Conservation (phyloP, 441 rosid genomes). For the Isatis lusitanica region DNA sequence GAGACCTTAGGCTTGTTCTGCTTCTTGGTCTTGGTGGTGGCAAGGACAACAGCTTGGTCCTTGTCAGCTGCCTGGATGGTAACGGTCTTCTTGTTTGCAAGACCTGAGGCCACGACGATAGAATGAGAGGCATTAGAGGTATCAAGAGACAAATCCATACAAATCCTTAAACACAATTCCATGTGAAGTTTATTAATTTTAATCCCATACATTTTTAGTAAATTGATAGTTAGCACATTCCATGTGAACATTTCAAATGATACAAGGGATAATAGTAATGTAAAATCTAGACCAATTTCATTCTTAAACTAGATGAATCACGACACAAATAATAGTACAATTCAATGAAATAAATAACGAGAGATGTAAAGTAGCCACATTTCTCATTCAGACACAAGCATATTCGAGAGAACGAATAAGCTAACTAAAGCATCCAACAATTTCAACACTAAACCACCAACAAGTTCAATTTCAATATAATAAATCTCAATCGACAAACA, state of each 20-base stretch:
- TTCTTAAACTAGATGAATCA: too few species aligned
- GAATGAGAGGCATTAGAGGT: neutral
- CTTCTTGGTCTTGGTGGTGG: slow-evolving; percentile 73
- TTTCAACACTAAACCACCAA: neutral
- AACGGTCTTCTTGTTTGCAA: slow-evolving; percentile 81
- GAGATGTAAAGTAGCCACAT: too few species aligned
- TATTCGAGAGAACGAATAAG: neutral
- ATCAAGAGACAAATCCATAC: neutral
- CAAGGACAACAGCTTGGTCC: slow-evolving; percentile 65
- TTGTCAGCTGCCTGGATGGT: slow-evolving; percentile 64
- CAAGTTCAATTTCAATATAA: neutral
- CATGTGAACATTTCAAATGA: neutral
- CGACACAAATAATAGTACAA: too few species aligned
- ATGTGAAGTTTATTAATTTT: neutral
- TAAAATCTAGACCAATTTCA: too few species aligned
- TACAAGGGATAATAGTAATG: neutral
- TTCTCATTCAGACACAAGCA: neutral
- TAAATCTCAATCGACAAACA: neutral
- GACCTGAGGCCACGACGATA: slow-evolving; percentile 40
- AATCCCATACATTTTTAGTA: too few species aligned
- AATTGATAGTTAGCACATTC: neutral
- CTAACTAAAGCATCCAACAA: neutral
- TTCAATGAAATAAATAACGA: too few species aligned
- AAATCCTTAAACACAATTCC: neutral
- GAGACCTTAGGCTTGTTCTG: slow-evolving; percentile 55